A percentile compares a stretch with the other conserved stretches of the same genome.
Conservation (phyloP, 139 green algal genomes). For the Yamagishiella unicocca region DNA sequence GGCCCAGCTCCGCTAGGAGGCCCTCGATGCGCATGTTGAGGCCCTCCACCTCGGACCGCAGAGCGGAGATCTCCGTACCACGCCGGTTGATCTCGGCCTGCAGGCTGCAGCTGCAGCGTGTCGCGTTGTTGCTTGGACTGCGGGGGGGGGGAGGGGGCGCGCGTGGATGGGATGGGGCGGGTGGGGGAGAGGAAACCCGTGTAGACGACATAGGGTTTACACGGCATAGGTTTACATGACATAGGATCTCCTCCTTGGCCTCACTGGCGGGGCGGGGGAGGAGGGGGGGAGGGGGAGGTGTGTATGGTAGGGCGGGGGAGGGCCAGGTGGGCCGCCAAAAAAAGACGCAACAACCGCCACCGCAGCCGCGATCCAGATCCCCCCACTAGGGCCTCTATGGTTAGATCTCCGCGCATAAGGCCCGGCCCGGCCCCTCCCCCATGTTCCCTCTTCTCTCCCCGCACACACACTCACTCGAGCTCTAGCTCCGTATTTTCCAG, state of each 20-base stretch:
- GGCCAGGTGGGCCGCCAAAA: no score
- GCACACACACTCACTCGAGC: slow-evolving; percentile 20
- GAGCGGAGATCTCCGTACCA: slow-evolving; percentile 7
- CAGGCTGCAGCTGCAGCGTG: neutral
- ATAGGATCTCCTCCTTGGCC: slow-evolving; percentile 15
- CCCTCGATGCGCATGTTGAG: neutral
- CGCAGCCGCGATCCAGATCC: no score
- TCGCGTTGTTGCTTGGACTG: slow-evolving; percentile 49
- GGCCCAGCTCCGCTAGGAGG: no score
- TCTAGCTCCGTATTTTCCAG: slow-evolving; percentile 21
- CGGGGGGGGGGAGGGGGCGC: neutral
- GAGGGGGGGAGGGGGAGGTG: no score
- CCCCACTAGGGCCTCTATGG: no score
- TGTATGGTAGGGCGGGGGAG: neutral
- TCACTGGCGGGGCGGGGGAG: neutral
- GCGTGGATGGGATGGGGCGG: neutral
- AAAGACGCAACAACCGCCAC: no score
- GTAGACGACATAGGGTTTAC: no score
- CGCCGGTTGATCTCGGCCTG: slow-evolving; percentile 41
- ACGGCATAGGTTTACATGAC: no score
- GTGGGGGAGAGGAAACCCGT: neutral
- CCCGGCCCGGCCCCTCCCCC: no score
- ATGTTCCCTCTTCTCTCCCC: neutral
- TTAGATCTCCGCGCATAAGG: no score
- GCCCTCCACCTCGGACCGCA: neutral